Conservation (phyloP, 306 rosid genomes). For the Mucuna pruriens region DNA sequence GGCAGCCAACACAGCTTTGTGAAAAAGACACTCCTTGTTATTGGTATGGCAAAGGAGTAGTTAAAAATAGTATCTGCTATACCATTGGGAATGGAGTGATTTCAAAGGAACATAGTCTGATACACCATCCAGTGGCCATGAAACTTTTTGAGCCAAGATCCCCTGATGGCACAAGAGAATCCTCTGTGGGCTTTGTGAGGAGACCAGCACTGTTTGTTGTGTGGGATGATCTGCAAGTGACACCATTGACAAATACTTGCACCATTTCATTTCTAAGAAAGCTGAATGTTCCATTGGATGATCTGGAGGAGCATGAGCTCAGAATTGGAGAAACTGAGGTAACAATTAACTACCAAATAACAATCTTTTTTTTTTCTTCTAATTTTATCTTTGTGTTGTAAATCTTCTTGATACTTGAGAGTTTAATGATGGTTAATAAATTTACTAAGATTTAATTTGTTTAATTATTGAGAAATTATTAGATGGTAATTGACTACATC, state of each 20-base stretch:
- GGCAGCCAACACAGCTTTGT: conserved; percentile 13
- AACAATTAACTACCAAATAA: conserved; percentile 1
- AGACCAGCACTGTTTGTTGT: conserved; percentile 43
- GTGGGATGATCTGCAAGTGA: conserved; percentile 45
- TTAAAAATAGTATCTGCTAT: conserved; percentile 8
- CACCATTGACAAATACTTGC: conserved; percentile 24
- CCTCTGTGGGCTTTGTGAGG: conserved; percentile 34
- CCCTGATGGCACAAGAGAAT: conserved; percentile 14
- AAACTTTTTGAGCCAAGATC: conserved; percentile 43
- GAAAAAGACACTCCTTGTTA: conserved; percentile 21
- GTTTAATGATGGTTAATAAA: background rate
- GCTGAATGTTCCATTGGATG: conserved; percentile 42
- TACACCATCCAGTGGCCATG: background rate
- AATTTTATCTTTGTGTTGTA: background rate
- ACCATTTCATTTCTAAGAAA: conserved; percentile 41
- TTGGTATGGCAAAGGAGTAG: conserved; percentile 26
- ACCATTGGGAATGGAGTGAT: background rate
- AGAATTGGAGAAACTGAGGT: conserved; percentile 27
- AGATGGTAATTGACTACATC: too few species aligned
- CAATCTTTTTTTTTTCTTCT: background rate
- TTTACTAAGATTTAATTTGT: too few species aligned
- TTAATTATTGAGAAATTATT: too few species aligned
- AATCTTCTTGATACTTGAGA: background rate
- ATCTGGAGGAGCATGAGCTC: conserved; percentile 43
- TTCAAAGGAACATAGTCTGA: background rate